Conservation (phyloP, 2,329 filamentous ascomycete genomes). For the Alternaria postmessia region DNA sequence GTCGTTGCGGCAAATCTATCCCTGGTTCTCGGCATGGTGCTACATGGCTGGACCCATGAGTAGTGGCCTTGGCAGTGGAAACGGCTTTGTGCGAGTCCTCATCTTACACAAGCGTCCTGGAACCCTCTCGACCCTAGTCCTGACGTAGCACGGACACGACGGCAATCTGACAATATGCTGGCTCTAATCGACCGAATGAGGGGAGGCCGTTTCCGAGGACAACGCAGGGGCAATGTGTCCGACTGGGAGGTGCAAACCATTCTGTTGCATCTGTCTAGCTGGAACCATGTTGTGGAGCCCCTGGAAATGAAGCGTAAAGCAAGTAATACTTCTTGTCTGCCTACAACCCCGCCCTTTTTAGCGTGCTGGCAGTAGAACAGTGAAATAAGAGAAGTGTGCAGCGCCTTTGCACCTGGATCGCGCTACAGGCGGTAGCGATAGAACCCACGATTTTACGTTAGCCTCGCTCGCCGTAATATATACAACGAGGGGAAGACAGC, state of each 20-base stretch:
- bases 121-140: constrained; percentile 2
- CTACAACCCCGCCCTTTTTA: background rate
- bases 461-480: background rate
- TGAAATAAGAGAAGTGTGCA: background rate
- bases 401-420: background rate
- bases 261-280: background rate
- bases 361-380: background rate
- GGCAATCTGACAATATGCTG: constrained; percentile 8
- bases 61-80: constrained; percentile 1
- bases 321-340: background rate
- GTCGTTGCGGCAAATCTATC: constrained; percentile 11
- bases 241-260: background rate
- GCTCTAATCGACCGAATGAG: background rate
- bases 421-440: background rate
- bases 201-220: background rate
- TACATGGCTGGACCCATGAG: constrained; percentile 1
- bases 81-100: constrained; percentile 14
- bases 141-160: constrained; percentile 7
- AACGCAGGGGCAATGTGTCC: background rate
- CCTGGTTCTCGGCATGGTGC: constrained; percentile 8
- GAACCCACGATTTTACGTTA: background rate
- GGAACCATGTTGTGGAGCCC: background rate
- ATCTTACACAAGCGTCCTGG: constrained; percentile 6
- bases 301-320: background rate
- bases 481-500: background rate